Evolutionary conservation across 2,329 filamentous ascomycete species (phyloP).

Genomic region (Clonostachys byssicola): DNA sequence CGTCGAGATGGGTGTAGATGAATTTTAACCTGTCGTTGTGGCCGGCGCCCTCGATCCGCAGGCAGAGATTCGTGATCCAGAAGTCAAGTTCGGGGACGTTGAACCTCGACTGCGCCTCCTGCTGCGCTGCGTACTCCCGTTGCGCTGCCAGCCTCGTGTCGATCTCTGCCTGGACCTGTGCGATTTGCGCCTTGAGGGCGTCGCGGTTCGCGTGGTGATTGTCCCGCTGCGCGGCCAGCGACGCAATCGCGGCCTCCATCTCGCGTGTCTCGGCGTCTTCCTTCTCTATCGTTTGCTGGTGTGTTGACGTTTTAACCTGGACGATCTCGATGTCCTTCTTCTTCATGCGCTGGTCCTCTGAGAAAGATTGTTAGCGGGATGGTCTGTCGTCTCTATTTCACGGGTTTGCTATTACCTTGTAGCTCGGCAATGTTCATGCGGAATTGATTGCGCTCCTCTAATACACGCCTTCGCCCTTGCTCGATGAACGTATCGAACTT

Average conservation of each 20-base stretch:
- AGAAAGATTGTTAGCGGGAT: background rate
- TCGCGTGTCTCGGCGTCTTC: conserved; percentile 74
- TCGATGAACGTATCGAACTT: conserved; percentile 95
- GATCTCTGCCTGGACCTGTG: conserved; percentile 66
- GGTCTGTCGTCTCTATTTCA: background rate
- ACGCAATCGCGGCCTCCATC: conserved; percentile 61
- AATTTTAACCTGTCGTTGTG: conserved; percentile 84
- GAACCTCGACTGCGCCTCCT: conserved; percentile 80
- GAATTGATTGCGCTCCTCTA: conserved; percentile 93
- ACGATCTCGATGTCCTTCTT: conserved; percentile 83
- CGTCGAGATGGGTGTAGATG: conserved; percentile 81
- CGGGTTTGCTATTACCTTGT: conserved; percentile 58
- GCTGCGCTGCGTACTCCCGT: conserved; percentile 64
- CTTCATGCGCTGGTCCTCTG: conserved; percentile 90
- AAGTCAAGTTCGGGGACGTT: conserved; percentile 94
- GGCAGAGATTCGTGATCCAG: conserved; percentile 87
- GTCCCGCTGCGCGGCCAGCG: conserved; percentile 56
- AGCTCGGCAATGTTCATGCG: conserved; percentile 85
- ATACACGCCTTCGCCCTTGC: conserved; percentile 78
- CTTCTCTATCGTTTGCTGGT: conserved; percentile 71
- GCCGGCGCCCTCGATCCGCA: conserved; percentile 86
- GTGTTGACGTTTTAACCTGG: conserved; percentile 63
- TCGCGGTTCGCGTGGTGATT: conserved; percentile 54
- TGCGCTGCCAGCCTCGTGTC: conserved; percentile 68
- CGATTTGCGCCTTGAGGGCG: conserved; percentile 55